Base-by-base conservation (phyloP, 331 rosid genomes). In the Arachis monticola region DNA sequence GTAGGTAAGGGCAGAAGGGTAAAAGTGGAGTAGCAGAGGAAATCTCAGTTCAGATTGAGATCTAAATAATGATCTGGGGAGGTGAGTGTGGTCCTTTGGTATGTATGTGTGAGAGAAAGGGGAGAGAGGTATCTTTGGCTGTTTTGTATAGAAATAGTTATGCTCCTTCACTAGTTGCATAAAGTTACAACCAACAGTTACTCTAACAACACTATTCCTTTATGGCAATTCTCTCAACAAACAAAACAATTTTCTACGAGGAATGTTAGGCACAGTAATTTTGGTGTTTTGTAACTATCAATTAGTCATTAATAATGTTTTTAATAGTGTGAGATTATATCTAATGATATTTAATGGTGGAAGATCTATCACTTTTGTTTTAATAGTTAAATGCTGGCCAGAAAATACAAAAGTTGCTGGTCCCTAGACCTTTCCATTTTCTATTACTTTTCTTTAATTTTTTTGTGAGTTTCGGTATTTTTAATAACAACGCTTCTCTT, bases 1-100 rank as follows among this genome's bases (percentile, higher is more conserved):
- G 85, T 69, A 65, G 88, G 83, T 83, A 80, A 78, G 90, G 85
- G 82, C 59, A 72, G 13, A 46, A 52, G 2, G 31, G 88, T 85
- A 76, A 87, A 77, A 55, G 31, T 32, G 48, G 59, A 58, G 47
- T 32, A 32, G 70, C 79, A 83, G 84, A 83, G 79, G 8, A 83
- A 88, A 90, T 90, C 96, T 82, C 87, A 86, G 89, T 88, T 86
- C 76, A 86, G 91, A 88, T 82, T 83, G 84, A 80, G 78, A 86
- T 91, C 96, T 88, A 91, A 81, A 89, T 81, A 75, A 86, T 89
- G 82, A 86, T 77, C 79, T 80, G 67, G 32, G 55, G 8, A 4
- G 61, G 64, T 11, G 44, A 7, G 83, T 9, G 90, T 87, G 92
- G 92, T 89, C 95, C 92, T 78, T 46, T 80, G 82, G 83, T 52